These are phyloP conservation scores for Hypsizygus marmoreus DNA, from an alignment of 768 basidiomycete genomes.

Conservation along the genomic window DNA sequence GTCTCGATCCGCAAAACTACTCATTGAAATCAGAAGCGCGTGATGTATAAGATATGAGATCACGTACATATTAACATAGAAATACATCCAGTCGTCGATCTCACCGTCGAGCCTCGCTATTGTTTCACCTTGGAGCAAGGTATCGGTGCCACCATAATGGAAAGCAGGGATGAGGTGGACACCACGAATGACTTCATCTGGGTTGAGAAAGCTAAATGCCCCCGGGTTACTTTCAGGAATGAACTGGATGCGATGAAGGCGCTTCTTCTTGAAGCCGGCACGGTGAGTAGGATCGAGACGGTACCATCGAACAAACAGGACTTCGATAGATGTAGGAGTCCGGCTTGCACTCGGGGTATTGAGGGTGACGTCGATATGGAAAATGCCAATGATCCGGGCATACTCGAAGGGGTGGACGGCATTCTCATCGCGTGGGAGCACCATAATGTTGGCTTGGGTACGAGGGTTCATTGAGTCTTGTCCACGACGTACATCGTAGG, in stretches of 20 bases:
- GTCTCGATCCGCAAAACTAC: too few species aligned
- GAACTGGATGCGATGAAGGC: conserved; percentile 30
- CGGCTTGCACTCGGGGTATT: neutral
- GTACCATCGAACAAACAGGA: too few species aligned
- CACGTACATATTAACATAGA: too few species aligned
- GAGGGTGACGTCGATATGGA: neutral
- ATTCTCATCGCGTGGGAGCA: neutral
- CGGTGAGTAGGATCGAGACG: too few species aligned
- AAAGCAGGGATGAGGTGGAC: conserved; percentile 12
- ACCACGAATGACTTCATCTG: conserved; percentile 12
- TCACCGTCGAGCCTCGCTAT: too few species aligned
- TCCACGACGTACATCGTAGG: neutral
- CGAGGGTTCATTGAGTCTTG: neutral
- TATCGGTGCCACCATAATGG: too few species aligned
- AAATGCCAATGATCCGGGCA: neutral
- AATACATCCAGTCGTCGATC: too few species aligned
- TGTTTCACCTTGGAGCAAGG: too few species aligned
- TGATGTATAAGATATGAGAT: too few species aligned
- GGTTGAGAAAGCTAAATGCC: conserved; percentile 15
- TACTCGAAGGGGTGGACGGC: neutral
- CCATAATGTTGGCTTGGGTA: neutral
- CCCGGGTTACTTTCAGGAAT: conserved; percentile 16
- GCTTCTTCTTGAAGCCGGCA: conserved; percentile 12
- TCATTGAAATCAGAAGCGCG: too few species aligned
- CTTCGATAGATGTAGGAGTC: too few species aligned